These are phyloP conservation scores for Goffeauzyma gilvescens DNA, from an alignment of 768 basidiomycete species.

Conservation along the genomic window DNA sequence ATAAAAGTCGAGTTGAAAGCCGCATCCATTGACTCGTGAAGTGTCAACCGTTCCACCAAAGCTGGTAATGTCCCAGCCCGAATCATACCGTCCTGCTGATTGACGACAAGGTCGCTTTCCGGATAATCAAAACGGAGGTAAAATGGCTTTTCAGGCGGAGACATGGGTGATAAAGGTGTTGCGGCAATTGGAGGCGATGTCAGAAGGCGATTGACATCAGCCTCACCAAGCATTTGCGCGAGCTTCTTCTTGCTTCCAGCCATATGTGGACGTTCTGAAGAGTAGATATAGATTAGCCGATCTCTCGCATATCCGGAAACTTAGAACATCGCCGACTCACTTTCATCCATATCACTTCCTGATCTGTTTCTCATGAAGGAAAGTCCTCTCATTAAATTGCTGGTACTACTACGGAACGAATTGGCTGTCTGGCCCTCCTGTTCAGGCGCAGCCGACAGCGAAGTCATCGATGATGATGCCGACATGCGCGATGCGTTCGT, in stretches of 20 bases:
- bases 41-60: slow-evolving; percentile 71
- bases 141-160: slow-evolving; percentile 41
- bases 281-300: neutral
- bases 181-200: too few relatives aligned
- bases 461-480: slow-evolving; percentile 6
- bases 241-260: slow-evolving; percentile 20
- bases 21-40: slow-evolving; percentile 71
- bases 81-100: slow-evolving; percentile 66
- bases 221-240: slow-evolving; percentile 29
- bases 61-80: slow-evolving; percentile 71
- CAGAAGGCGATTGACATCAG: slow-evolving; percentile 9
- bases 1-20: slow-evolving; percentile 69
- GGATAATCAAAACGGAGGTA: slow-evolving; percentile 67
- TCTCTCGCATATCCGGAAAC: neutral
- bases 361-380: slow-evolving; percentile 16
- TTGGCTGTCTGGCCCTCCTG: too few relatives aligned
- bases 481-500: too few relatives aligned
- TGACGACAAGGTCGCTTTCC: slow-evolving; percentile 56
- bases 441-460: slow-evolving; percentile 1
- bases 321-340: too few relatives aligned
- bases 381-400: slow-evolving; percentile 11
- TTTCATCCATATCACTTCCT: slow-evolving; percentile 17
- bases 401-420: slow-evolving; percentile 3
- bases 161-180: slow-evolving; percentile 1
- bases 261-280: neutral